These are phyloP conservation scores for Lotus japonicus DNA, from an alignment of 306 rosid genomes.

Conservation along the genomic window DNA sequence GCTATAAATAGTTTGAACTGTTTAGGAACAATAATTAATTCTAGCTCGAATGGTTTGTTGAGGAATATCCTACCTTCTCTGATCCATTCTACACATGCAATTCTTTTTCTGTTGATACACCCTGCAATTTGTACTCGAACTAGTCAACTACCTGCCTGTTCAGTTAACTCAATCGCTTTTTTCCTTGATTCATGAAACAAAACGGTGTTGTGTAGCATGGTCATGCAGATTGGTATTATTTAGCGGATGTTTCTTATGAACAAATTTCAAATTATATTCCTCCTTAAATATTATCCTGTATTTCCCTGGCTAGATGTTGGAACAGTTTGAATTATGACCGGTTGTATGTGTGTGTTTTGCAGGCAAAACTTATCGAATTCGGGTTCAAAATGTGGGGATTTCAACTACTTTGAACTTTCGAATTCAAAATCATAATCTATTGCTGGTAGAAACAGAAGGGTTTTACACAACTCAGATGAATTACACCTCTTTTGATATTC, in stretches of 20 bases:
- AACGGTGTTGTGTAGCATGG: background rate
- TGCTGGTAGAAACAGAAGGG: constrained; percentile 81
- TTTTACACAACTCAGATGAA: constrained; percentile 58
- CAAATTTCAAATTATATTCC: background rate
- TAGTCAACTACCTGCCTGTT: too few relatives aligned
- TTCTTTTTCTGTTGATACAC: too few relatives aligned
- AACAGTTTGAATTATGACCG: background rate
- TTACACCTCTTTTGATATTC: constrained; percentile 65
- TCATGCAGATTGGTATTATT: background rate
- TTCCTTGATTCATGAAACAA: too few relatives aligned
- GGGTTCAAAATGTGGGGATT: constrained; percentile 80
- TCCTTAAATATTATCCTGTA: background rate
- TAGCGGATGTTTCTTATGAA: background rate
- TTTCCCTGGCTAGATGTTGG: background rate
- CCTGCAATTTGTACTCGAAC: too few relatives aligned
- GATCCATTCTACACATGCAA: too few relatives aligned
- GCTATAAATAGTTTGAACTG: too few relatives aligned
- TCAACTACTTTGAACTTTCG: constrained; percentile 84
- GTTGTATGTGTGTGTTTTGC: constrained; percentile 26
- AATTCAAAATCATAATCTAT: constrained; percentile 68
- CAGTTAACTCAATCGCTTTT: too few relatives aligned
- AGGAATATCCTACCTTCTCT: too few relatives aligned
- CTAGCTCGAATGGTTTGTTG: too few relatives aligned
- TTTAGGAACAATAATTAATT: too few relatives aligned
- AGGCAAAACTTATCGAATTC: constrained; percentile 83